phyloP scores from a whole-genome alignment of 2,329 filamentous ascomycete genomes.

The Ascosphaera aggregata region DNA sequence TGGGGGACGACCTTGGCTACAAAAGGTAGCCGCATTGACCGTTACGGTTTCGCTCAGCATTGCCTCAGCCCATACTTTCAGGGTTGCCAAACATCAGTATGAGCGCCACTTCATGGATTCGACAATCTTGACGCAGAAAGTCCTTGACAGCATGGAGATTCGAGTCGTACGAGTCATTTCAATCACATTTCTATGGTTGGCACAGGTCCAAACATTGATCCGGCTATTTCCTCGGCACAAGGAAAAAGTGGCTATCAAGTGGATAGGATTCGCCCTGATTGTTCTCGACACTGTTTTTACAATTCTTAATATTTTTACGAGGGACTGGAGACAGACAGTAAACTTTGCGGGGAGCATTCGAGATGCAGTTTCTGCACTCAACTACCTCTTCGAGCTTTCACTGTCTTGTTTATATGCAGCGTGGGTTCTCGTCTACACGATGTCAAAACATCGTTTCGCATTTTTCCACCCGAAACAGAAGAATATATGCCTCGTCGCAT shows the following conservation, averaged over 20 bases:
- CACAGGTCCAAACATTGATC: conserved; percentile 90
- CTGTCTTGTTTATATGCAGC: conserved; percentile 74
- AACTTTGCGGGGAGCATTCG: conserved; percentile 51
- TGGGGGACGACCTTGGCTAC: conserved; percentile 79
- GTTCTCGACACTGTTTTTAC: conserved; percentile 77
- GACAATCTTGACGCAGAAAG: conserved; percentile 46
- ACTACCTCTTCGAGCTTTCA: conserved; percentile 72
- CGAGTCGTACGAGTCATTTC: conserved; percentile 83
- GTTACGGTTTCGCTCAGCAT: conserved; percentile 72
- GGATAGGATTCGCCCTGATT: conserved; percentile 89
- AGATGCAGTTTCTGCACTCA: conserved; percentile 74
- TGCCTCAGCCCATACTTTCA: conserved; percentile 76
- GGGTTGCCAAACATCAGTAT: conserved; percentile 65
- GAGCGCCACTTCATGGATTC: conserved; percentile 58
- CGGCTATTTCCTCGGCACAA: conserved; percentile 87
- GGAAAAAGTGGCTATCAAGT: conserved; percentile 97
- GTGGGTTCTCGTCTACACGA: conserved; percentile 79
- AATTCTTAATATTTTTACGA: conserved; percentile 66
- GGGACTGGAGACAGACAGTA: conserved; percentile 13
- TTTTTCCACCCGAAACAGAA: conserved; percentile 82
- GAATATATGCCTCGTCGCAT: conserved; percentile 61
- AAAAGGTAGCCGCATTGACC: conserved; percentile 44
- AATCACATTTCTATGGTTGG: conserved; percentile 90
- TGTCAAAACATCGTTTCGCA: conserved; percentile 79
- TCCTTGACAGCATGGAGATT: conserved; percentile 66